A percentile compares a stretch with the other conserved stretches of the same genome.
Conservation (phyloP, 805 yeast genomes). For the Priceomyces fermenticarens region DNA sequence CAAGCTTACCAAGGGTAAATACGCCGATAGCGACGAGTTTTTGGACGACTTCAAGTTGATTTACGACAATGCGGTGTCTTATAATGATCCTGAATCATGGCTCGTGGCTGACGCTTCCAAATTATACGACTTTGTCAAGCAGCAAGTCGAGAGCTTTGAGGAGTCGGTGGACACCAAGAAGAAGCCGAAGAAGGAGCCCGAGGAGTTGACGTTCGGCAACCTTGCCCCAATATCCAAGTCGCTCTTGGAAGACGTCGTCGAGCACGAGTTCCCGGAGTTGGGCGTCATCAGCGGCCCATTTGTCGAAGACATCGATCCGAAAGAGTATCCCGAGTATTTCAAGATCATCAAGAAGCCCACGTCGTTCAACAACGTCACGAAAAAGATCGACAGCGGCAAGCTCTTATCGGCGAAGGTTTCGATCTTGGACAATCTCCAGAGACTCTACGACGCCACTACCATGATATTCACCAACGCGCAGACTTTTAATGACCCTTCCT, state of each 20-base stretch:
- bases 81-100: constrained; percentile 43
- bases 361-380: constrained; percentile 59
- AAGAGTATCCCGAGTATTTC: constrained; percentile 78
- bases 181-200: constrained; percentile 11
- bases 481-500: constrained; percentile 68
- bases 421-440: constrained; percentile 47
- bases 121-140: constrained; percentile 55
- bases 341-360: constrained; percentile 70
- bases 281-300: constrained; percentile 67
- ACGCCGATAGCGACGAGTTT: constrained; percentile 28
- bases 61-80: constrained; percentile 36
- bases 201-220: constrained; percentile 14
- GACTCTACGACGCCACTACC: constrained; percentile 55
- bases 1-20: constrained; percentile 40
- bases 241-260: constrained; percentile 39
- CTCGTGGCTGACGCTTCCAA: constrained; percentile 65
- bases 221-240: constrained; percentile 19
- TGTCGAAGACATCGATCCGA: constrained; percentile 66
- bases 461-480: constrained; percentile 78
- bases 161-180: constrained; percentile 3
- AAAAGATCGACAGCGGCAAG: constrained; percentile 49
- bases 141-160: constrained; percentile 41
- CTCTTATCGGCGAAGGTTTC: constrained; percentile 25
- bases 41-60: constrained; percentile 33
- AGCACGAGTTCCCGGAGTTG: constrained; percentile 45